phyloP scores from a whole-genome alignment of 495 filamentous ascomycete species.

The Cetradonia linearis region DNA sequence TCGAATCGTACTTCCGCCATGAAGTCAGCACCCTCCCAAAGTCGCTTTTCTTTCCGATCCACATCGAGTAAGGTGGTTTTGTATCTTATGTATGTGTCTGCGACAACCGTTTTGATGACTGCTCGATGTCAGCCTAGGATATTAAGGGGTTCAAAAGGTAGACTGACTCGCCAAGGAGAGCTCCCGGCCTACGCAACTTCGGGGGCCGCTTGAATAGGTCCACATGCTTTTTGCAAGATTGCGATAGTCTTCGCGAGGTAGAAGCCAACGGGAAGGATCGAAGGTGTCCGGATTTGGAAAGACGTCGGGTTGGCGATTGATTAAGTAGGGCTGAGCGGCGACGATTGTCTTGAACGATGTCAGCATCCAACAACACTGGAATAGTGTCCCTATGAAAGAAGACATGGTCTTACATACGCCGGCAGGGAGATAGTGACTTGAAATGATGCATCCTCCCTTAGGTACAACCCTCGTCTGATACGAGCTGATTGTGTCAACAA shows the following conservation, averaged over 20 bases:
- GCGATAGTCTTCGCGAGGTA: constrained; percentile 6
- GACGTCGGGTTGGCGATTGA: constrained; percentile 16
- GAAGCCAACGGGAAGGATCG: constrained; percentile 17
- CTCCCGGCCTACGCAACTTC: constrained; percentile 13
- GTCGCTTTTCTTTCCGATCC: background rate
- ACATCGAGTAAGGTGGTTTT: constrained; percentile 6
- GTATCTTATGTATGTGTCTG: constrained; percentile 11
- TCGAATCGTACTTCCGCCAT: constrained; percentile 7
- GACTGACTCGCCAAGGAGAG: constrained; percentile 14
- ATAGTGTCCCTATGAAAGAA: background rate
- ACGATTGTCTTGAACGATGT: constrained; percentile 8
- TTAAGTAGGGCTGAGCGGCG: constrained; percentile 17
- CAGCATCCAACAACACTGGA: background rate
- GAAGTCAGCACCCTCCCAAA: constrained; percentile 1
- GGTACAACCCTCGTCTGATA: constrained; percentile 22
- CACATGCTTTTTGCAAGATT: constrained; percentile 10
- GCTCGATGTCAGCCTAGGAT: background rate
- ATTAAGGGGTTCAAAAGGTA: background rate
- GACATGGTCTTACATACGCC: background rate
- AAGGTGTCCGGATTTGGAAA: constrained; percentile 15
- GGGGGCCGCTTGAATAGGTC: constrained; percentile 16
- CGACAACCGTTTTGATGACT: constrained; percentile 18
- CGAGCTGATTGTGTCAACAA: constrained; percentile 17
- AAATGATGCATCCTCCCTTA: constrained; percentile 16
- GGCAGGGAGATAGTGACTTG: constrained; percentile 14